Evolutionary conservation across 305 asterid genomes (phyloP), one percentile per base, ranked within the genome.

Genomic region (Fraxinus platypoda): DNA sequence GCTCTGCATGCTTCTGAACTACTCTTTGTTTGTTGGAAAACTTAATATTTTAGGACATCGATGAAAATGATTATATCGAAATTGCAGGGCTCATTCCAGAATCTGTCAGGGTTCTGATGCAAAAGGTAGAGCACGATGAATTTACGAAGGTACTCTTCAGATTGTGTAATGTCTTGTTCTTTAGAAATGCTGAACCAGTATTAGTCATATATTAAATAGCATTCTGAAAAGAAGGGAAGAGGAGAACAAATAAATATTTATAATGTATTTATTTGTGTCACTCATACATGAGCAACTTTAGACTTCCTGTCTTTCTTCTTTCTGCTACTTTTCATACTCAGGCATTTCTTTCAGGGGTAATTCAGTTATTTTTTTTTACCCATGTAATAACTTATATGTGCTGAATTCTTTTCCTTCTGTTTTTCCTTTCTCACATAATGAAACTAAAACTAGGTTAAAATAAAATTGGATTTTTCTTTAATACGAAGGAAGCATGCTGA

Each of bases 81-180:
- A 78, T 81, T 87, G 85, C 94, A 96, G 99, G 94, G 78, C 95
- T 96, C 28, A 94, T 93, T 77, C 84, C 85, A 82, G 98, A 94
- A 89, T 84, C 98, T 84, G 93, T 94, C 81, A 92, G 95, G 88
- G 93, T 82, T 82, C 83, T 94, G 82, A 94, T 96, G 95, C 88
- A 96, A 85, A 91, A 85, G 81, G 89, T 88, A 83, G 98, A 96
- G 89, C 90, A 92, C 0, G 92, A 85, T 83, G 94, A 89, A 78
- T 90, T 93, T 83, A 78, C 91, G 78, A 94, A 89, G 95, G 99
- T 96, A 89, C 37, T 83, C 76, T 78, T 76, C 68, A 26, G 78
- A 38, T 75, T n/a, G 9, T 34, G 79, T 81, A 66, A 54, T 83
- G 35, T 75, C 85, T 41, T 82, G 43, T 82, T 80, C 76, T 62